phyloP scores from a whole-genome alignment of 2,329 filamentous ascomycete genomes.

The Leptographium flavum region DNA sequence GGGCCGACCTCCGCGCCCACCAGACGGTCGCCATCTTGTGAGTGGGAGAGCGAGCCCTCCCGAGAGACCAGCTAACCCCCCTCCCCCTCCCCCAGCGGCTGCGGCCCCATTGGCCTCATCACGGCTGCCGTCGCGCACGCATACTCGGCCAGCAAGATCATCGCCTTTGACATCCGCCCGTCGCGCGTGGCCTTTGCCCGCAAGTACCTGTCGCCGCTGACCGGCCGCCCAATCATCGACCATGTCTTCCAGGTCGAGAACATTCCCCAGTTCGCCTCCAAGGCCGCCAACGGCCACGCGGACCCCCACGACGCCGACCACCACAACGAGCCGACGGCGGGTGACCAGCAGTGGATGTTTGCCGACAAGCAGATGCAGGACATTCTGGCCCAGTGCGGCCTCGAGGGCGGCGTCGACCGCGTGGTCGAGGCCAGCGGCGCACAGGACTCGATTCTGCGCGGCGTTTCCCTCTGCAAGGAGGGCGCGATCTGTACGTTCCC shows the following conservation, averaged over 20 bases:
- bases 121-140: conserved; percentile 74
- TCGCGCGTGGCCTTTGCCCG: conserved; percentile 66
- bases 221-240: conserved; percentile 44
- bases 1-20: conserved; percentile 57
- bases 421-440: conserved; percentile 71
- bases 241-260: conserved; percentile 52
- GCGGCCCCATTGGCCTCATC: conserved; percentile 73
- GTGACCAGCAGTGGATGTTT: conserved; percentile 1
- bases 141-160: conserved; percentile 67
- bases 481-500: conserved; percentile 49
- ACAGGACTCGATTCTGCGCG: conserved; percentile 62
- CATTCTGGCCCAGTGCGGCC: conserved; percentile 46
- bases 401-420: conserved; percentile 52
- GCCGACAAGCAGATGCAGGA: conserved; percentile 16
- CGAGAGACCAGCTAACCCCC: background rate
- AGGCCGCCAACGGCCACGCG: conserved; percentile 34
- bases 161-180: conserved; percentile 78
- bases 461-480: conserved; percentile 52
- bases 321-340: background rate
- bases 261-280: conserved; percentile 30
- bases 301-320: background rate
- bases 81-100: conserved; percentile 29
- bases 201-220: conserved; percentile 23
- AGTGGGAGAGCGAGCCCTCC: background rate
- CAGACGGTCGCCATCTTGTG: conserved; percentile 64